Evolutionary conservation across 2,329 filamentous ascomycete genomes (phyloP).

Genomic region (Colletotrichum liaoningense): DNA sequence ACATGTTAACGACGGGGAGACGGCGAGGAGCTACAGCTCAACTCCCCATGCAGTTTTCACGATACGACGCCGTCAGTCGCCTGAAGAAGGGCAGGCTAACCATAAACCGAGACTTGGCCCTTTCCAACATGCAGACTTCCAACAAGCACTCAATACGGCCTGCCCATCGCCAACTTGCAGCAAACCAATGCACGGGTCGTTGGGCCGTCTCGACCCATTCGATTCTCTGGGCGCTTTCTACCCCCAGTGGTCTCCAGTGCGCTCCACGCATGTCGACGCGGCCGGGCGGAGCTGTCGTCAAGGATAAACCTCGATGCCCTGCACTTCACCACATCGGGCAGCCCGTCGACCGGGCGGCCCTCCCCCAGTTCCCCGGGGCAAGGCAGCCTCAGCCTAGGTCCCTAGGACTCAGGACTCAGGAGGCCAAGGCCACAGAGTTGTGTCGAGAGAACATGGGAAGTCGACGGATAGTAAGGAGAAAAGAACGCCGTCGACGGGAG

Average conservation of each 20-base stretch:
- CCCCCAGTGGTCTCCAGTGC: neutral
- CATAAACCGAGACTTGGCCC: conserved; percentile 3
- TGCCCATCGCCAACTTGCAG: neutral
- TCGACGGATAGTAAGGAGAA: conserved; percentile 7
- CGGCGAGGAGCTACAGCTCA: neutral
- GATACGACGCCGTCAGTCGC: neutral
- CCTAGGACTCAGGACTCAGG: too few species aligned
- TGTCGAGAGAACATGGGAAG: conserved; percentile 5
- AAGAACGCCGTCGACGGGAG: conserved; percentile 14
- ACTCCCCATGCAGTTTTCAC: neutral
- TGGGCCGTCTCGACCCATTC: neutral
- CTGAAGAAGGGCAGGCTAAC: neutral
- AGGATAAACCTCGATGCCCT: neutral
- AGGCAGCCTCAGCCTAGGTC: neutral
- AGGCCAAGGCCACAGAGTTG: neutral
- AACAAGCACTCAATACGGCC: neutral
- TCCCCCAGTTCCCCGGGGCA: conserved; percentile 26
- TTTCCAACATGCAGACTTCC: conserved; percentile 1
- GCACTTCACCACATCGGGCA: conserved; percentile 11
- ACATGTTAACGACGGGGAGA: neutral
- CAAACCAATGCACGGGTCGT: neutral
- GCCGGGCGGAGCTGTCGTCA: conserved; percentile 1
- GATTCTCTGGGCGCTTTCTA: neutral
- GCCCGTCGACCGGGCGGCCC: neutral
- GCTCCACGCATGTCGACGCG: conserved; percentile 3